Base-by-base conservation (phyloP, 2,329 filamentous ascomycete species). In the Scedosporium aurantiacum region DNA sequence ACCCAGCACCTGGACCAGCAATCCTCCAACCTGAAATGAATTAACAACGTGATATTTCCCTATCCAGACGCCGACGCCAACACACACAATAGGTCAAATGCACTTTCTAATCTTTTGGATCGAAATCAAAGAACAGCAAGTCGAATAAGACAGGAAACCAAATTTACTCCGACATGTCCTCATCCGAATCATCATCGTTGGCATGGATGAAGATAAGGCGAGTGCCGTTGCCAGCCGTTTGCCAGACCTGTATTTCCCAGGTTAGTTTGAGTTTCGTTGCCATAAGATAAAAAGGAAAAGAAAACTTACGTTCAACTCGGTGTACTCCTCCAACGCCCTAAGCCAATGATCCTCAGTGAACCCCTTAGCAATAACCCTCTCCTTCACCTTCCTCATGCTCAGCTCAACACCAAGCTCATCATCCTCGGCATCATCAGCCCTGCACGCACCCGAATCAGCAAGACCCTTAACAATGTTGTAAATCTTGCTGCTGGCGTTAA, bases 261-360 rank as follows among this genome's bases (percentile, higher is more conserved):
- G 65, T 83, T 71, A 84, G 76, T 65, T 63, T 59, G 1, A 47
- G 3, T 21, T n/a, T 4, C 14, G 54, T 14, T 23, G 23, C 27
- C 12, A 40, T 47, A 41, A 57, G 2, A 27, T 47, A 43, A 57
- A 59, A 25, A 59, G 7, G 56, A 25, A n/a, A 21, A 50, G 2
- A 61, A 70, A 66, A 87, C 92, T 90, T 79, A 97, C 94, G 78
- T 96, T 89, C 64, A 96, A 77, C 66, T 83, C 79, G 2, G 90
- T 87, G 75, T 99, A 97, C 78, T 96, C 93, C 64, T 96, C 88
- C 71, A 99, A 80, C 21, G 92, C 88, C 67, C 83, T 83, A 69
- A 89, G 81, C 77, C 96, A 91, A 74, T 99, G 92, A 74, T 97
- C 91, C 66, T 91, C 88, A 0, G 93, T 99, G 74, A 97, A 99